Evolutionary conservation across 352 stramenopile genomes (phyloP), one percentile per base, ranked within the genome.

Genomic region (Poterioochromonas sp.): DNA sequence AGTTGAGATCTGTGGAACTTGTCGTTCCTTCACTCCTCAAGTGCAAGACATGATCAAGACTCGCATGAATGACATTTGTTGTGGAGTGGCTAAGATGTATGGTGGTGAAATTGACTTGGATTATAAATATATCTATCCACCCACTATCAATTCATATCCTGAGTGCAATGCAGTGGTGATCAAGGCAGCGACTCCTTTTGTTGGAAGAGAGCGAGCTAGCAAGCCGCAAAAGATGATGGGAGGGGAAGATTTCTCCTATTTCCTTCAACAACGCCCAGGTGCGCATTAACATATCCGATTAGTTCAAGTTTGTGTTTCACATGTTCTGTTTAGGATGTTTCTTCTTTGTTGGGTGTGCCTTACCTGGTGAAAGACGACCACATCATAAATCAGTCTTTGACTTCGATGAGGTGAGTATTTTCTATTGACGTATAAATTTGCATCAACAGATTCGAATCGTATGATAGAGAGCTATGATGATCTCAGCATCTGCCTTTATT

Each of bases 171-270:
- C 63, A 22, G 85, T 84, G 49, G 82, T 84, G 0, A 84, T 83
- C 53, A 60, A 83, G 15, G 82, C 86, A 26, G 84, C 82, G 29
- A 78, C 90, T 47, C 85, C 89, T 65, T 87, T 96, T 70, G 90
- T 91, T 65, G 85, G 90, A 54, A 83, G 89, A 43, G 88, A 88
- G 2, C 79, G 90, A 40, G 81, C 84, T 0, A 80, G 63, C 26
- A 63, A 82, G 41, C 82, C 86, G 63, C 81, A 87, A 58, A 85
- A 91, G 1, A 94, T 95, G 35, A 97, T 97, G 93, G 92, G 91
- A 2, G 90, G 87, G 3, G 93, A 97, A 84, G 93, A 97, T 80
- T 97, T 97, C 87, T 89, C 88, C 20, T 97, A 94, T 81, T 64
- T 89, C 1, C 83, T 86, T 0, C 79, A 90, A 65, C 53, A 63